Conservation (phyloP, 2,329 filamentous ascomycete species). For the Diaporthe vaccinii region DNA sequence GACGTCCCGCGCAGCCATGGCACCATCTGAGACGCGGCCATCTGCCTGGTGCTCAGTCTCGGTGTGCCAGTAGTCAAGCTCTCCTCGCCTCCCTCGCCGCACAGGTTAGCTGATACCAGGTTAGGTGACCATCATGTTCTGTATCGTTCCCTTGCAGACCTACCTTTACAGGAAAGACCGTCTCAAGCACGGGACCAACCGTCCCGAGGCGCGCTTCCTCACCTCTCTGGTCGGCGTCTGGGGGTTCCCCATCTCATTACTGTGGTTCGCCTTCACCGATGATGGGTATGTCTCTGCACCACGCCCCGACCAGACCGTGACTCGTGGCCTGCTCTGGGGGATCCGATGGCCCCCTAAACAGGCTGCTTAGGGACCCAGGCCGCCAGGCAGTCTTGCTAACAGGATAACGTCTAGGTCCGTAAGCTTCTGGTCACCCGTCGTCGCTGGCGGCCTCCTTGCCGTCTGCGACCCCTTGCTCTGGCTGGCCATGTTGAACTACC, state of each 20-base stretch:
- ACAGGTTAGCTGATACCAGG: neutral
- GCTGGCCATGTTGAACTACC: constrained; percentile 59
- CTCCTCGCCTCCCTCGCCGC: neutral
- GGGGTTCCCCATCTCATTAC: constrained; percentile 56
- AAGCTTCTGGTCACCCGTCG: constrained; percentile 55
- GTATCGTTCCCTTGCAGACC: constrained; percentile 57
- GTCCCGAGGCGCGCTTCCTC: constrained; percentile 57
- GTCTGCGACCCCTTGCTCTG: constrained; percentile 58
- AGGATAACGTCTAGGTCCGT: constrained; percentile 32
- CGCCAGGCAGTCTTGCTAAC: neutral
- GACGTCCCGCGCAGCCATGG: neutral
- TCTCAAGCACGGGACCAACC: constrained; percentile 50
- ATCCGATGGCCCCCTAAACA: neutral
- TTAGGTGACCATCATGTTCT: constrained; percentile 52
- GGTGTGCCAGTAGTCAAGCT: neutral
- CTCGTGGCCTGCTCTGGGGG: neutral
- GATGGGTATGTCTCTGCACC: constrained; percentile 49
- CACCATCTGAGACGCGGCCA: neutral
- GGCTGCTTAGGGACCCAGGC: neutral
- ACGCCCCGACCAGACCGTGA: neutral
- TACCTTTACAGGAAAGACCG: constrained; percentile 56
- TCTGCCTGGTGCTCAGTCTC: neutral
- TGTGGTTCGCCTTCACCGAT: constrained; percentile 59
- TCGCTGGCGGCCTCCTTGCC: constrained; percentile 55
- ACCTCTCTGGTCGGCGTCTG: constrained; percentile 57